A percentile compares a stretch with the other conserved stretches of the same genome.
Evolutionary conservation across 164 flowering plant genomes (phyloP).

Genomic region (Annona squamosa): DNA sequence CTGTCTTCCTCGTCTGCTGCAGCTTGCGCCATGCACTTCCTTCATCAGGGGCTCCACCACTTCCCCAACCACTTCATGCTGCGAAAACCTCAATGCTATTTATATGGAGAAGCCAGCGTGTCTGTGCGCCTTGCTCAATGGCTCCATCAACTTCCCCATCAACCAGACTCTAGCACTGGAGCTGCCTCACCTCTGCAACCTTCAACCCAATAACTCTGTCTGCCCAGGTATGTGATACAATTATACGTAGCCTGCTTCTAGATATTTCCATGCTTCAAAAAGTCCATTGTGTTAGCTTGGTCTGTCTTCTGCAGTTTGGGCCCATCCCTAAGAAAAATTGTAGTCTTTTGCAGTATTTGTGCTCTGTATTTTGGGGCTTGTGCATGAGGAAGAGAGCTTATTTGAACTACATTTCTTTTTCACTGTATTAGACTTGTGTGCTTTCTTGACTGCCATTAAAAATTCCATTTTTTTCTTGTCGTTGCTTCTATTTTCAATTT

Average conservation of each 20-base stretch:
- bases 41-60: constrained; percentile 52
- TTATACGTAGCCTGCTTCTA: not conserved
- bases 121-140: constrained; percentile 55
- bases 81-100: constrained; percentile 41
- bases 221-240: constrained; percentile 44
- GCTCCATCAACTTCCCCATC: constrained; percentile 38
- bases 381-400: too few species aligned
- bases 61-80: constrained; percentile 41
- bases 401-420: too few species aligned
- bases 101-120: constrained; percentile 40
- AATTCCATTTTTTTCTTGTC: too few species aligned
- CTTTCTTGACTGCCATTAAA: too few species aligned
- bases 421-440: too few species aligned
- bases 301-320: not conserved
- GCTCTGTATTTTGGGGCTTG: too few species aligned
- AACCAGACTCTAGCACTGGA: constrained; percentile 53
- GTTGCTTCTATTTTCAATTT: too few species aligned
- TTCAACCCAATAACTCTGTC: constrained; percentile 20
- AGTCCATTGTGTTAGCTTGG: not conserved
- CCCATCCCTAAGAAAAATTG: not conserved
- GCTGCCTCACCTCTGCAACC: constrained; percentile 54
- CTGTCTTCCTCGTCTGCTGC: constrained; percentile 38
- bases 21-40: constrained; percentile 48
- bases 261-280: not conserved
- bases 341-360: too few species aligned